These are phyloP conservation scores for Wilcoxina mikolae DNA, from an alignment of 495 filamentous ascomycete genomes.

Conservation along the genomic window DNA sequence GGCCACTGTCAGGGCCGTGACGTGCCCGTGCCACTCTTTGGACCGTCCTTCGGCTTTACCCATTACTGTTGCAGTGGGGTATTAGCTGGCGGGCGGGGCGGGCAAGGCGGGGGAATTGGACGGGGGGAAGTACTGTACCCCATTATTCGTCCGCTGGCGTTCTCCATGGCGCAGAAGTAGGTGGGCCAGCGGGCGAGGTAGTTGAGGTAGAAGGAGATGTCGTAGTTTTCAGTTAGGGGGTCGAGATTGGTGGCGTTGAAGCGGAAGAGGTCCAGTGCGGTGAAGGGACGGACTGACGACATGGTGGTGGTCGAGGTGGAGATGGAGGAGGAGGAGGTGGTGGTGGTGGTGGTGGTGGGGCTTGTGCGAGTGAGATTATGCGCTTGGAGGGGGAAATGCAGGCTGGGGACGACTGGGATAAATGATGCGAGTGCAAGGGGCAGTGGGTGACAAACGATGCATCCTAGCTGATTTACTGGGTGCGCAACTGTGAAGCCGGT, in stretches of 20 bases:
- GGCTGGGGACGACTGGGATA: too few species aligned
- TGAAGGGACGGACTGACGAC: constrained; percentile 57
- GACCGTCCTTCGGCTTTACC: constrained; percentile 89
- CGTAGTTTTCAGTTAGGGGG: constrained; percentile 89
- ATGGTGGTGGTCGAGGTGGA: constrained; percentile 31
- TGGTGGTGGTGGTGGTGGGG: constrained; percentile 1
- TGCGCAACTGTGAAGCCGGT: too few species aligned
- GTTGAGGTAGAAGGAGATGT: constrained; percentile 83
- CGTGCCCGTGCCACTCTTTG: constrained; percentile 94
- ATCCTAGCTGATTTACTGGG: too few species aligned
- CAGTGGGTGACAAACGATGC: too few species aligned
- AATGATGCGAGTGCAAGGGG: too few species aligned
- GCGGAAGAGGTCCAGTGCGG: constrained; percentile 56
- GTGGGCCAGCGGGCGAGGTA: constrained; percentile 92
- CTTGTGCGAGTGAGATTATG: background rate
- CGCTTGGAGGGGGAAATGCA: background rate
- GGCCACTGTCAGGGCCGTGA: constrained; percentile 87
- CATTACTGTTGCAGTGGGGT: constrained; percentile 50
- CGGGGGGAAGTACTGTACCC: constrained; percentile 63
- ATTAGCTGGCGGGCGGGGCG: constrained; percentile 4
- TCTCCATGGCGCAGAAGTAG: constrained; percentile 76
- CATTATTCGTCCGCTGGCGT: constrained; percentile 64
- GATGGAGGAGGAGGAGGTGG: background rate
- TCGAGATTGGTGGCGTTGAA: constrained; percentile 81
- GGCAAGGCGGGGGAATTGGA: constrained; percentile 7